Conservation (phyloP, 257 asterid species). For the Petunia secreta region DNA sequence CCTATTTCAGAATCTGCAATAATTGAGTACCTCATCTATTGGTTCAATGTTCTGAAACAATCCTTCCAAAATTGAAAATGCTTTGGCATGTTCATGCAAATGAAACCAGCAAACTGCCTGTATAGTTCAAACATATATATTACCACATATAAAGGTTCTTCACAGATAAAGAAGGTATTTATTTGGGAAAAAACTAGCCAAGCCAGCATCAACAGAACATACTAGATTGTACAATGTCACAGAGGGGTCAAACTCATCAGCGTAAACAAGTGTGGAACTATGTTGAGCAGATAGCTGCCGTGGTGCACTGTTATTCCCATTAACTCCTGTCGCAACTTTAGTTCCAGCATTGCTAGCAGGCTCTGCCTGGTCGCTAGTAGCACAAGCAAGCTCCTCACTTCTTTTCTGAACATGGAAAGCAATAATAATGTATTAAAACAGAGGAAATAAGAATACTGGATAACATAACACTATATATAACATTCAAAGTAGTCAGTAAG, state of each 20-base stretch:
- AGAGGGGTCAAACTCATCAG: slow-evolving; percentile 61
- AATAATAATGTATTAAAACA: slow-evolving; percentile 19
- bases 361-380: slow-evolving; percentile 61
- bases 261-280: slow-evolving; percentile 49
- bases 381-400: slow-evolving; percentile 58
- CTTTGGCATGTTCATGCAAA: slow-evolving; percentile 80
- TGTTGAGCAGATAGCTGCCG: slow-evolving; percentile 41
- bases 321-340: slow-evolving; percentile 46
- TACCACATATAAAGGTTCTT: slow-evolving; percentile 19
- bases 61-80: slow-evolving; percentile 70
- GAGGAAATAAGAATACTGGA: not conserved
- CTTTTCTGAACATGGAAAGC: slow-evolving; percentile 53
- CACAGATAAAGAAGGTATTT: not conserved
- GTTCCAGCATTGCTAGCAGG: slow-evolving; percentile 48
- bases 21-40: slow-evolving; percentile 71
- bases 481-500: slow-evolving; percentile 16
- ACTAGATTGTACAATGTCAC: slow-evolving; percentile 72
- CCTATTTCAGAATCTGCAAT: slow-evolving; percentile 5
- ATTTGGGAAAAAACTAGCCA: slow-evolving; percentile 22
- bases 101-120: slow-evolving; percentile 95
- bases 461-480: not conserved
- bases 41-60: slow-evolving; percentile 87
- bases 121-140: slow-evolving; percentile 26
- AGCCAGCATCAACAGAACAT: slow-evolving; percentile 36
- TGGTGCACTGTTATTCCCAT: slow-evolving; percentile 41